Conservation (phyloP, 352 stramenopile species). For the Saprolegnia diclina region DNA sequence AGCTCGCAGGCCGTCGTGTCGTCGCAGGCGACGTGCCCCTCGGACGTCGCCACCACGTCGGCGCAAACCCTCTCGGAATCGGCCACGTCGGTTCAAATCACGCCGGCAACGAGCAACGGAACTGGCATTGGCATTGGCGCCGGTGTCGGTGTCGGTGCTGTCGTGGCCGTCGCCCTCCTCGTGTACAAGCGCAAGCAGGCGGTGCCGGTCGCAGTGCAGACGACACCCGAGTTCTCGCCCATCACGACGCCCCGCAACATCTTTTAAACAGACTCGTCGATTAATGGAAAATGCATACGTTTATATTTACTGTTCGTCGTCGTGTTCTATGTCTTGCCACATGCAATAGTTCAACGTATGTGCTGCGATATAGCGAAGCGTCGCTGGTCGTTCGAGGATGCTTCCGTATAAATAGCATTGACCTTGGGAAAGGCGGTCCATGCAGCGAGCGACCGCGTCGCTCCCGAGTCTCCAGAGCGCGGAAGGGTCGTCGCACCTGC, state of each 20-base stretch:
- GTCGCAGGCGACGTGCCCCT: too few relatives aligned
- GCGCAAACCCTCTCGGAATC: not conserved
- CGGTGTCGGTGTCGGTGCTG: not conserved
- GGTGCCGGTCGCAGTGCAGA: not conserved
- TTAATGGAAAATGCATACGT: not conserved
- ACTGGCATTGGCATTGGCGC: not conserved
- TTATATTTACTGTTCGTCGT: not conserved
- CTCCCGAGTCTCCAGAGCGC: too few relatives aligned
- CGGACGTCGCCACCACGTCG: not conserved
- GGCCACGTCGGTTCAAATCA: not conserved
- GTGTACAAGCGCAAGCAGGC: constrained; percentile 15
- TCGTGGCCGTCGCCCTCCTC: not conserved
- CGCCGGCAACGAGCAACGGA: not conserved
- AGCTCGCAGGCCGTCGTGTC: constrained; percentile 16
- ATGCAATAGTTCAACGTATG: too few relatives aligned
- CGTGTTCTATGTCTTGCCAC: too few relatives aligned
- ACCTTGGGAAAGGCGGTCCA: too few relatives aligned
- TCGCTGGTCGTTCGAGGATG: too few relatives aligned
- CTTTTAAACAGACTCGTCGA: not conserved
- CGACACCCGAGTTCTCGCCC: not conserved
- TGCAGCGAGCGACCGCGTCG: too few relatives aligned
- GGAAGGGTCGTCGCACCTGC: too few relatives aligned
- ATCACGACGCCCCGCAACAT: not conserved
- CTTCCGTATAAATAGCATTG: too few relatives aligned
- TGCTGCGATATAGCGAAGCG: too few relatives aligned